Percentiles rank a stretch among this genome's conserved stretches.
phyloP scores from a whole-genome alignment of 306 rosid species.

The Betula pendula region DNA sequence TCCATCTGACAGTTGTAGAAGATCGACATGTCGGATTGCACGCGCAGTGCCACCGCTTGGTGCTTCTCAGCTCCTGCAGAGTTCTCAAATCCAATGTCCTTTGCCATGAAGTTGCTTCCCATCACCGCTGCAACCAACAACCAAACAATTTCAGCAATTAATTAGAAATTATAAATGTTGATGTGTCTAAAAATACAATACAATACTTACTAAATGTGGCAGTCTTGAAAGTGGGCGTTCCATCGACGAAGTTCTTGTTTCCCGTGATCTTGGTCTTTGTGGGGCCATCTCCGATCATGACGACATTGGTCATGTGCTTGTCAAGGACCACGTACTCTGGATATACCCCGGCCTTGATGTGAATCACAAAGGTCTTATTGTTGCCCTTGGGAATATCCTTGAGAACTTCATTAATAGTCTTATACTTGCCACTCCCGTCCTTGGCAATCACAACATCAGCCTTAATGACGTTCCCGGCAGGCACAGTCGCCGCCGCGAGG shows the following conservation, averaged over 20 bases:
- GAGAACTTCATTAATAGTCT: conserved; percentile 56
- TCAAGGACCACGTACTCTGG: conserved; percentile 36
- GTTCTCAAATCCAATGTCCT: conserved; percentile 61
- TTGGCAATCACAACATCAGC: conserved; percentile 61
- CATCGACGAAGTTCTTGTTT: conserved; percentile 43
- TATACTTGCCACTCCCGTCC: conserved; percentile 66
- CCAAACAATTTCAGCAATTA: too few species aligned
- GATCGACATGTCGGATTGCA: conserved; percentile 45
- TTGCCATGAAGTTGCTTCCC: conserved; percentile 61
- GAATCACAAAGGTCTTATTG: conserved; percentile 51
- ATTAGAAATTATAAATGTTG: too few species aligned
- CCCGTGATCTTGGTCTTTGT: conserved; percentile 56
- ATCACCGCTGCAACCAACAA: conserved; percentile 45
- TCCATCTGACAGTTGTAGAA: conserved; percentile 53
- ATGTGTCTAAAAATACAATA: too few species aligned
- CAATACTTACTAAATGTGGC: conserved; percentile 72
- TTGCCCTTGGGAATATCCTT: conserved; percentile 44
- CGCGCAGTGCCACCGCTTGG: conserved; percentile 55
- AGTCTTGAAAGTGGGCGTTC: conserved; percentile 44
- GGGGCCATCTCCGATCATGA: conserved; percentile 79
- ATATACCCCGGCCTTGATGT: conserved; percentile 69
- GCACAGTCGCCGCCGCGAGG: conserved; percentile 3
- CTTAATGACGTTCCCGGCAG: background rate
- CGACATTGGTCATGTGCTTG: conserved; percentile 40
- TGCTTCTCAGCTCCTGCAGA: conserved; percentile 48